Percentiles rank a stretch among this genome's conserved stretches.
Evolutionary conservation across 768 basidiomycete species (phyloP).

Genomic region (Leccinum subgranulosum): DNA sequence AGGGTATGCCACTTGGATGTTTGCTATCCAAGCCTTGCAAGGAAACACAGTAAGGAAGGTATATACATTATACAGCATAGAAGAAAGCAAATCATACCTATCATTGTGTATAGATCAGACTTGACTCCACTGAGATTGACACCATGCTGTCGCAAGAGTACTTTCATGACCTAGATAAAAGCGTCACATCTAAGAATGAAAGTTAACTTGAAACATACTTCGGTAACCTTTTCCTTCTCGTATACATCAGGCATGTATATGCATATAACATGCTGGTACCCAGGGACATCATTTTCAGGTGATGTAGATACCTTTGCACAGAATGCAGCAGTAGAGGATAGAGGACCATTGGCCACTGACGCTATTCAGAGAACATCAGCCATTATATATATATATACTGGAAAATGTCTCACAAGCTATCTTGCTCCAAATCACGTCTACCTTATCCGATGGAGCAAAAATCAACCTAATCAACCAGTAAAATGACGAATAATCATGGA

Average conservation of each 20-base stretch:
- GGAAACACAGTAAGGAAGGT: neutral
- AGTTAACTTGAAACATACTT: slow-evolving; percentile 34
- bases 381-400: neutral
- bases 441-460: slow-evolving; percentile 58
- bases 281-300: slow-evolving; percentile 42
- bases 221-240: slow-evolving; percentile 55
- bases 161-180: slow-evolving; percentile 54
- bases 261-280: slow-evolving; percentile 65
- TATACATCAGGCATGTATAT: slow-evolving; percentile 71
- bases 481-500: neutral
- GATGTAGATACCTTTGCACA: slow-evolving; percentile 67
- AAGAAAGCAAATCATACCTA: slow-evolving; percentile 40
- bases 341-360: slow-evolving; percentile 63
- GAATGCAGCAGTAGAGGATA: slow-evolving; percentile 54
- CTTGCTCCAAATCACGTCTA: slow-evolving; percentile 60
- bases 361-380: slow-evolving; percentile 32
- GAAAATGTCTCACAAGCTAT: slow-evolving; percentile 50
- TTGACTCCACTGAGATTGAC: slow-evolving; percentile 67
- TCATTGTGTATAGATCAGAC: slow-evolving; percentile 61
- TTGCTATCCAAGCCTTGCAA: slow-evolving; percentile 69
- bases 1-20: slow-evolving; percentile 67
- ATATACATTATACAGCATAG: too few species aligned
- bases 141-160: slow-evolving; percentile 64
- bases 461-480: slow-evolving; percentile 50
- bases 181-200: neutral